Percentiles rank a stretch among this genome's conserved stretches.
These are phyloP conservation scores for Pleurozium schreberi DNA, from an alignment of 225 moss, liverwort and hornwort species.

Conservation along the genomic window DNA sequence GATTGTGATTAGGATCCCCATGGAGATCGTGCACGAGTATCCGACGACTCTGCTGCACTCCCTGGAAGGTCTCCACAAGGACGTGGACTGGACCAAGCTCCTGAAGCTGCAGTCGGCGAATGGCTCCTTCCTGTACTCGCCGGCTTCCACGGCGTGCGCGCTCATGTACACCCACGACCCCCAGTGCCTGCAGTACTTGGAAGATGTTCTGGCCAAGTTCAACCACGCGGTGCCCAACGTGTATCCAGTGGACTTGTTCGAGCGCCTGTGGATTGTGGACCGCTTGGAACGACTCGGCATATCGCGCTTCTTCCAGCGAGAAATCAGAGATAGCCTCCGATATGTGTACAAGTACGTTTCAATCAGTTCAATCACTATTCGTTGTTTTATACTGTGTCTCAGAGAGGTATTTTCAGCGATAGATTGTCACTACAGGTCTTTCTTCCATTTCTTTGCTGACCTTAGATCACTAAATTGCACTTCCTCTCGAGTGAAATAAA, in stretches of 20 bases:
- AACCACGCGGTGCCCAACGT: conserved; percentile 66
- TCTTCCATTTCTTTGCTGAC: too few species aligned
- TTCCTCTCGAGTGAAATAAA: too few species aligned
- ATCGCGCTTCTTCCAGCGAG: conserved; percentile 50
- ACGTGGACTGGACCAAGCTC: conserved; percentile 54
- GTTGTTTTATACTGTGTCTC: too few species aligned
- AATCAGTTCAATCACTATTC: background rate
- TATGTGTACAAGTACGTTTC: conserved; percentile 32
- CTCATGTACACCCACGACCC: conserved; percentile 54
- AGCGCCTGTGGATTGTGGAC: conserved; percentile 60
- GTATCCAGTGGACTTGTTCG: conserved; percentile 76
- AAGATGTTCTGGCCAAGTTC: conserved; percentile 37
- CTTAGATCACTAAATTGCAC: background rate
- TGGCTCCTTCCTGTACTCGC: conserved; percentile 62
- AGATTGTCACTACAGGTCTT: background rate
- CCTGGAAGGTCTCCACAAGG: conserved; percentile 62
- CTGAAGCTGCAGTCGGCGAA: conserved; percentile 55
- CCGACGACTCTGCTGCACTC: conserved; percentile 71
- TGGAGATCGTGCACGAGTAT: conserved; percentile 56
- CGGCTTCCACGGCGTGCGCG: conserved; percentile 77
- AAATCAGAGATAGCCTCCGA: conserved; percentile 56
- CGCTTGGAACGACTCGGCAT: conserved; percentile 64
- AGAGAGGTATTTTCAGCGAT: background rate
- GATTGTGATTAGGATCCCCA: conserved; percentile 51
- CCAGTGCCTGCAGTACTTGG: conserved; percentile 49